phyloP scores from a whole-genome alignment of 2,329 filamentous ascomycete genomes.

The Myriosclerotinia scirpicola region DNA sequence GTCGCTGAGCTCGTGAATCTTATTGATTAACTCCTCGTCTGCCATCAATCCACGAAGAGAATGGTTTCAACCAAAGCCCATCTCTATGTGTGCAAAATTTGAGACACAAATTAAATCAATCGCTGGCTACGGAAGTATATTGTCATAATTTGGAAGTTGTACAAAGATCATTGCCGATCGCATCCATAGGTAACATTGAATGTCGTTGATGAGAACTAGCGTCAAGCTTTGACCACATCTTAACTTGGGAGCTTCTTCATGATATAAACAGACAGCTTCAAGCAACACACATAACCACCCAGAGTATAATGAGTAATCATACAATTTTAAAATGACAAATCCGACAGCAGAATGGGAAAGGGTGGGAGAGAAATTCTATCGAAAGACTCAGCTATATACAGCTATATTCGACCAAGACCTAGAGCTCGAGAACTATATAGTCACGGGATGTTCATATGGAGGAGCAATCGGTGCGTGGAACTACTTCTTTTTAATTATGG shows the following conservation, averaged over 20 bases:
- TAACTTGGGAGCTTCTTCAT: constrained; percentile 26
- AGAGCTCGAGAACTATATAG: constrained; percentile 91
- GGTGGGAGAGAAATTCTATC: constrained; percentile 91
- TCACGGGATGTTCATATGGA: constrained; percentile 88
- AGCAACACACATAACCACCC: constrained; percentile 12
- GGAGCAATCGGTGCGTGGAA: constrained; percentile 77
- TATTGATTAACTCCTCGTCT: constrained; percentile 60
- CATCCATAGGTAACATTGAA: background rate
- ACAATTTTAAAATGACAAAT: constrained; percentile 36
- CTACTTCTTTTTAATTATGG: constrained; percentile 15
- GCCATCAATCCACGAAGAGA: constrained; percentile 51
- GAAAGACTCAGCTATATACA: constrained; percentile 90
- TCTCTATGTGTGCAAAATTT: constrained; percentile 10
- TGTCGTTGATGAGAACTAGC: constrained; percentile 30
- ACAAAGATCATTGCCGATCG: constrained; percentile 26
- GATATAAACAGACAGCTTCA: constrained; percentile 18
- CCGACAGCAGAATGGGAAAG: constrained; percentile 80
- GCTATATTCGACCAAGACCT: constrained; percentile 89
- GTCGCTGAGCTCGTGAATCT: constrained; percentile 78
- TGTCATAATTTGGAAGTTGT: constrained; percentile 1
- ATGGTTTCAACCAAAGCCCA: constrained; percentile 21
- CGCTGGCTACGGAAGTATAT: background rate
- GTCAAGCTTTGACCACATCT: constrained; percentile 37
- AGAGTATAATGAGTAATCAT: constrained; percentile 20
- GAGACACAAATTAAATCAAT: constrained; percentile 5